Evolutionary conservation across 345 rosid species (phyloP), one percentile per base, ranked within the genome.

Genomic region (Passiflora organensis): DNA sequence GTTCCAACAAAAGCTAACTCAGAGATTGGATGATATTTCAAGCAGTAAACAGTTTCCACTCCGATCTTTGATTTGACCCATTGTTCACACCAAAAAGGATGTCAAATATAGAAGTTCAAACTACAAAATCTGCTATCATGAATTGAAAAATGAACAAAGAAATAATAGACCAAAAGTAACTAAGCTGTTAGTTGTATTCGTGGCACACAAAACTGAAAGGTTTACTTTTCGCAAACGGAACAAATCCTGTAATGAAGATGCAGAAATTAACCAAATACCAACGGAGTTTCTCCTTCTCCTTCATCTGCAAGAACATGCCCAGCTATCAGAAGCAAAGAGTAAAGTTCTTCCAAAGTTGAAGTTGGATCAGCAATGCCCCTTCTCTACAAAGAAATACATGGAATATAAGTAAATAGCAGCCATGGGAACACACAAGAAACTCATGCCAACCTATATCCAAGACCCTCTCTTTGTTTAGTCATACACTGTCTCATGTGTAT

Each of bases 281-380:
- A 54, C 54, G 99, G 96, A 8, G 96, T 93, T 76, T 93, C 99
- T 60, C 99, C 96, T 64, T 93, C 96, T 61, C 96, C 95, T 78
- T 93, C 99, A 76, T 93, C 99, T 44, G 94, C 96, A 74, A 93
- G 89, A 56, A 93, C 83, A 75, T 93, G 96, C 61, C 99, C 99
- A 32, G 74, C 76, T 72, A 93, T 80, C 45, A 93, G 65, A 71
- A 89, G 71, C 71, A 93, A 75, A 14, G 95, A 89, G 74, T 86
- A 93, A 50, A 86, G 78, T 76, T 93, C 99, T 71, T 93, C 99
- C 79, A 93, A 64, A 64, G 82, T 84, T 71, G 76, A 84, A 16
- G 87, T 93, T 32, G 72, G 91, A 73, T 89, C 96, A 57, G 64
- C 75, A 68, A 73, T 65, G 77, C 94, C 89, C 76, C 84, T 84